Evolutionary conservation across 2,329 filamentous ascomycete genomes (phyloP).

Genomic region (Neofusicoccum sp.): DNA sequence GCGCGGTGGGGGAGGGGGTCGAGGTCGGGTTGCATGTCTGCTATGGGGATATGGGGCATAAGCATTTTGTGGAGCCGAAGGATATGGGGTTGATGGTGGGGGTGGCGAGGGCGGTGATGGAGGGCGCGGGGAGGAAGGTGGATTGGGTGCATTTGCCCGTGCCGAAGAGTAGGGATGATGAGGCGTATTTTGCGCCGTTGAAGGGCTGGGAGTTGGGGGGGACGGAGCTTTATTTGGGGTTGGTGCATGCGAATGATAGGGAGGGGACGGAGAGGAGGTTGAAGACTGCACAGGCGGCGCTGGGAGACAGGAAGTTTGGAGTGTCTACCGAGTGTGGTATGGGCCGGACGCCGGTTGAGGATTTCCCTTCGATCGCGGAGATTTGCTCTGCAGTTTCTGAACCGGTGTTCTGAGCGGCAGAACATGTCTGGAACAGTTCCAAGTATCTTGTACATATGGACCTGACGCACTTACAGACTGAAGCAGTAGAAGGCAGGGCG

Average conservation of each 20-base stretch:
- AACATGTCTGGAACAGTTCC: neutral
- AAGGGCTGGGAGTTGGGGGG: neutral
- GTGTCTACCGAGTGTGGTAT: constrained; percentile 27
- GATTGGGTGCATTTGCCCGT: constrained; percentile 45
- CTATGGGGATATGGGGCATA: constrained; percentile 47
- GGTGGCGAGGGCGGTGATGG: constrained; percentile 35
- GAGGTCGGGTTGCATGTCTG: constrained; percentile 48
- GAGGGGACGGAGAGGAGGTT: constrained; percentile 1
- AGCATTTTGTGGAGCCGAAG: constrained; percentile 46
- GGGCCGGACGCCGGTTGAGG: constrained; percentile 33
- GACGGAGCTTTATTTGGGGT: constrained; percentile 9
- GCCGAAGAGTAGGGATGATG: constrained; percentile 1
- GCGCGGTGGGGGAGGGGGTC: constrained; percentile 35
- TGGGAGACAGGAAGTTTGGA: constrained; percentile 1
- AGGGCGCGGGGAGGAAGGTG: constrained; percentile 30
- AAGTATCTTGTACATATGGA: neutral
- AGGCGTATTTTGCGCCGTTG: constrained; percentile 12
- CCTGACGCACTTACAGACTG: no score
- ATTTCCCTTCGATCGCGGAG: constrained; percentile 27
- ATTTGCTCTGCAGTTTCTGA: constrained; percentile 15
- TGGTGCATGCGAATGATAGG: constrained; percentile 8
- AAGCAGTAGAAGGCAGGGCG: no score
- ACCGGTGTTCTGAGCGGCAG: neutral
- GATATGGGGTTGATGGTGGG: constrained; percentile 37
- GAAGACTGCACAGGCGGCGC: neutral